phyloP scores from a whole-genome alignment of 2,329 filamentous ascomycete species.

The Fusarium lateritium region DNA sequence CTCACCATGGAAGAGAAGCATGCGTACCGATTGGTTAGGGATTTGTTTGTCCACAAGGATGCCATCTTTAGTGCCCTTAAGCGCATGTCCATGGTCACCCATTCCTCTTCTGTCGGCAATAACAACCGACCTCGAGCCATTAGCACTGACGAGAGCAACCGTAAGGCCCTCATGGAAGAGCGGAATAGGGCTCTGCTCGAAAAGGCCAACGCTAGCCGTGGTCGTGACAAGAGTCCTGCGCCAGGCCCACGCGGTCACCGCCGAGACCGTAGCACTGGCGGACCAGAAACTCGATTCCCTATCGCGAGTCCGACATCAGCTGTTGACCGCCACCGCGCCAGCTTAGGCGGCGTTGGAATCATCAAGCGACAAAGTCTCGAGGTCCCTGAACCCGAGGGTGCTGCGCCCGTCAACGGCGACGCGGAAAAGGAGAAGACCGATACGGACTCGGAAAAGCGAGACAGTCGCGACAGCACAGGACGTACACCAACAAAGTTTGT shows the following conservation, averaged over 20 bases:
- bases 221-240: conserved; percentile 81
- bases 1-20: conserved; percentile 97
- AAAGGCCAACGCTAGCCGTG: conserved; percentile 74
- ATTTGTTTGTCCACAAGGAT: conserved; percentile 94
- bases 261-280: conserved; percentile 83
- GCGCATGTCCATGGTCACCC: conserved; percentile 81
- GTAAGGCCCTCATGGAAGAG: conserved; percentile 94
- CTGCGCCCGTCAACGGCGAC: conserved; percentile 61
- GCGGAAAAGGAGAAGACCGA: conserved; percentile 48
- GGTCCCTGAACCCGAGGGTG: conserved; percentile 76
- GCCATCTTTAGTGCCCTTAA: conserved; percentile 97
- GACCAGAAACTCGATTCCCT: conserved; percentile 85
- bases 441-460: conserved; percentile 68
- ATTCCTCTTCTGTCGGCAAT: conserved; percentile 69
- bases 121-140: conserved; percentile 83
- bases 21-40: conserved; percentile 88
- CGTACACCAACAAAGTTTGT: conserved; percentile 63
- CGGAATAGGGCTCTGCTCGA: conserved; percentile 85
- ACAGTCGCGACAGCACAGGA: conserved; percentile 76
- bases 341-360: conserved; percentile 60
- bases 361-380: conserved; percentile 81
- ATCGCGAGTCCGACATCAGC: conserved; percentile 76
- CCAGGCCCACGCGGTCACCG: conserved; percentile 75
- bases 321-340: conserved; percentile 65
- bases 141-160: conserved; percentile 95